A percentile compares a stretch with the other conserved stretches of the same genome.
These are phyloP conservation scores for Aureobasidium sp. DNA, from an alignment of 2,329 filamentous ascomycete species.

Conservation along the genomic window DNA sequence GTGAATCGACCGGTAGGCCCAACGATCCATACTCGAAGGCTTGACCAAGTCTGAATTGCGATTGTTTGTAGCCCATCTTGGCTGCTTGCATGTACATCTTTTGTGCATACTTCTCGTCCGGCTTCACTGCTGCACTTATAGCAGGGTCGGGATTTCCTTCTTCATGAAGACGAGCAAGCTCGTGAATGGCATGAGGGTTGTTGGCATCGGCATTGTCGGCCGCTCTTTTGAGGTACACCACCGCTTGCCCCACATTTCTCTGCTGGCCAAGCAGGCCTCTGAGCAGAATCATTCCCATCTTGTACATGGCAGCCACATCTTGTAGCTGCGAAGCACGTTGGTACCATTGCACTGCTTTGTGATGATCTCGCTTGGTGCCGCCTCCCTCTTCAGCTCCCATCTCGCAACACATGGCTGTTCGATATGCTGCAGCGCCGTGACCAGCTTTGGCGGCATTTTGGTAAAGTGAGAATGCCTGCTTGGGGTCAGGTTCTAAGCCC, in stretches of 20 bases:
- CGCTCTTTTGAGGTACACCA: constrained; percentile 88
- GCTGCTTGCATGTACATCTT: constrained; percentile 78
- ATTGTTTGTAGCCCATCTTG: constrained; percentile 88
- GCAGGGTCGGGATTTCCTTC: constrained; percentile 49
- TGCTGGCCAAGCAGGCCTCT: constrained; percentile 89
- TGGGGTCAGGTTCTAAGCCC: constrained; percentile 72
- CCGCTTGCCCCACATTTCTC: constrained; percentile 74
- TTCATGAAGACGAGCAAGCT: constrained; percentile 62
- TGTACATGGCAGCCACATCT: constrained; percentile 94
- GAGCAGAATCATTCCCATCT: constrained; percentile 90
- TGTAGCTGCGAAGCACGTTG: constrained; percentile 84
- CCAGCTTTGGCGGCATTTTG: constrained; percentile 87
- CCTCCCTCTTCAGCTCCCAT: constrained; percentile 92
- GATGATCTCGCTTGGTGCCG: constrained; percentile 79
- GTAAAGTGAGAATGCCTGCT: constrained; percentile 89
- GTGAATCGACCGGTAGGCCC: constrained; percentile 73
- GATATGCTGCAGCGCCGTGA: constrained; percentile 80
- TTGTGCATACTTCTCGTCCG: constrained; percentile 76
- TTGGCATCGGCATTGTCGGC: constrained; percentile 81
- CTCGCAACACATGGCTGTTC: constrained; percentile 94
- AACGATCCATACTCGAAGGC: constrained; percentile 85
- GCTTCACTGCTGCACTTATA: constrained; percentile 63
- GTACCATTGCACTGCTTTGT: constrained; percentile 98
- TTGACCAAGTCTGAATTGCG: constrained; percentile 80
- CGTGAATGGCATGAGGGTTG: constrained; percentile 92